phyloP scores from a whole-genome alignment of 2,329 filamentous ascomycete genomes.

The Amauroascus verrucosus region DNA sequence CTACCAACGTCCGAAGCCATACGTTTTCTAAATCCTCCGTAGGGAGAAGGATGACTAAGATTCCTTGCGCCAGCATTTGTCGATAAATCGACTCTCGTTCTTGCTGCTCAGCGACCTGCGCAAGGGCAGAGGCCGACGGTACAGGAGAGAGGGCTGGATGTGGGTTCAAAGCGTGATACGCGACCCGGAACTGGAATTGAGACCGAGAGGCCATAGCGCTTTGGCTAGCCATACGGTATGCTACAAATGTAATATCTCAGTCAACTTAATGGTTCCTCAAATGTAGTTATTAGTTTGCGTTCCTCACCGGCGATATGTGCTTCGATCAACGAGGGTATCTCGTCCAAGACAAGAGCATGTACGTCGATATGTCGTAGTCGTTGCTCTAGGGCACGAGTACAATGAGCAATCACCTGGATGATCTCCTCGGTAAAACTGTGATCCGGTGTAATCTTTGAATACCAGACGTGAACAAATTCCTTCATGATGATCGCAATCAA shows the following conservation, averaged over 20 bases:
- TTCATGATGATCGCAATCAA: slow-evolving; percentile 80
- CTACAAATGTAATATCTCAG: slow-evolving; percentile 36
- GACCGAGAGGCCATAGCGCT: slow-evolving; percentile 50
- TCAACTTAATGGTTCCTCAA: neutral
- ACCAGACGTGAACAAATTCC: slow-evolving; percentile 90
- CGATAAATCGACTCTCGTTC: slow-evolving; percentile 76
- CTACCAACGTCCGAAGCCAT: slow-evolving; percentile 71
- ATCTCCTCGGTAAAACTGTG: slow-evolving; percentile 79
- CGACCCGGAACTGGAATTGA: slow-evolving; percentile 51
- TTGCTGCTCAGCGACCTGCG: slow-evolving; percentile 50
- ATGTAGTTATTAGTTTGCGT: neutral
- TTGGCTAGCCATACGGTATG: slow-evolving; percentile 59
- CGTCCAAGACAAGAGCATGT: slow-evolving; percentile 72
- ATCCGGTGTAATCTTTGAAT: slow-evolving; percentile 82
- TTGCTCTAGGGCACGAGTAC: slow-evolving; percentile 77
- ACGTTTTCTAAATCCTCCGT: slow-evolving; percentile 86
- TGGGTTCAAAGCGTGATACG: slow-evolving; percentile 77
- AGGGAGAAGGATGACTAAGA: slow-evolving; percentile 73
- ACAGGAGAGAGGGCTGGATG: slow-evolving; percentile 72
- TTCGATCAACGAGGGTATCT: slow-evolving; percentile 72
- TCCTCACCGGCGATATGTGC: slow-evolving; percentile 55
- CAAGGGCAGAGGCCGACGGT: slow-evolving; percentile 47
- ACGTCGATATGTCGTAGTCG: slow-evolving; percentile 72
- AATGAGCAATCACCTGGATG: slow-evolving; percentile 83
- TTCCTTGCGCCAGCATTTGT: slow-evolving; percentile 72